phyloP scores from a whole-genome alignment of 176 grass and related monocot species.

The Panicum miliaceum region DNA sequence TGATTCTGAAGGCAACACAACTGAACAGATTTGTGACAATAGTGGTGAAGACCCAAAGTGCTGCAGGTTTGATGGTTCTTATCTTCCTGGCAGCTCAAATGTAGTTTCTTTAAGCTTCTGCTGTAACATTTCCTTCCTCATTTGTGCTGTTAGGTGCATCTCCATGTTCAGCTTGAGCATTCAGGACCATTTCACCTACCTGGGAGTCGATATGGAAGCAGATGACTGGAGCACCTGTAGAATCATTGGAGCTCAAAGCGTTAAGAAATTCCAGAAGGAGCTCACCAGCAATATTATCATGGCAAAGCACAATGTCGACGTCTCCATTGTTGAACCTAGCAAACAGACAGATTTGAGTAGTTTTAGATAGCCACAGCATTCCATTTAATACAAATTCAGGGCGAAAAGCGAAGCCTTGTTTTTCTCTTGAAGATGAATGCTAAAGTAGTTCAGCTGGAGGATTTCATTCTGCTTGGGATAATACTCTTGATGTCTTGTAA shows the following conservation, averaged over 20 bases:
- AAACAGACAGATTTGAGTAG: slow-evolving; percentile 42
- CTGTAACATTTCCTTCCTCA: not conserved
- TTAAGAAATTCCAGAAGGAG: slow-evolving; percentile 47
- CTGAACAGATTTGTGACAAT: slow-evolving; percentile 57
- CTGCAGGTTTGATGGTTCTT: slow-evolving; percentile 48
- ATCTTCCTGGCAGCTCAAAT: not conserved
- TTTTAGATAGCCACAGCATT: slow-evolving; percentile 14
- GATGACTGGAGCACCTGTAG: slow-evolving; percentile 86
- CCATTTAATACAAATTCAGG: not conserved
- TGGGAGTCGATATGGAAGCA: slow-evolving; percentile 71
- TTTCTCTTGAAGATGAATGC: slow-evolving; percentile 8
- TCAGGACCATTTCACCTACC: slow-evolving; percentile 81
- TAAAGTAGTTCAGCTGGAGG: not conserved
- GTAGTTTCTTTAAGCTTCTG: not conserved
- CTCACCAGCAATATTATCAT: slow-evolving; percentile 60
- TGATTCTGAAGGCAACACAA: slow-evolving; percentile 45
- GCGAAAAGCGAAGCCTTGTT: not conserved
- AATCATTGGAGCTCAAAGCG: slow-evolving; percentile 58
- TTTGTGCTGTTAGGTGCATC: slow-evolving; percentile 16
- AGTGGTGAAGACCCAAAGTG: slow-evolving; percentile 70
- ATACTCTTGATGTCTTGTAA: slow-evolving; percentile 36
- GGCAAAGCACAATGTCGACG: slow-evolving; percentile 22
- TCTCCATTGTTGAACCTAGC: slow-evolving; percentile 48
- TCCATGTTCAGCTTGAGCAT: slow-evolving; percentile 62
- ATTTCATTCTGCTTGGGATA: slow-evolving; percentile 31